A percentile compares a stretch with the other conserved stretches of the same genome.
phyloP scores from a whole-genome alignment of 179 eudicot genomes.

The Beta lomatogona region DNA sequence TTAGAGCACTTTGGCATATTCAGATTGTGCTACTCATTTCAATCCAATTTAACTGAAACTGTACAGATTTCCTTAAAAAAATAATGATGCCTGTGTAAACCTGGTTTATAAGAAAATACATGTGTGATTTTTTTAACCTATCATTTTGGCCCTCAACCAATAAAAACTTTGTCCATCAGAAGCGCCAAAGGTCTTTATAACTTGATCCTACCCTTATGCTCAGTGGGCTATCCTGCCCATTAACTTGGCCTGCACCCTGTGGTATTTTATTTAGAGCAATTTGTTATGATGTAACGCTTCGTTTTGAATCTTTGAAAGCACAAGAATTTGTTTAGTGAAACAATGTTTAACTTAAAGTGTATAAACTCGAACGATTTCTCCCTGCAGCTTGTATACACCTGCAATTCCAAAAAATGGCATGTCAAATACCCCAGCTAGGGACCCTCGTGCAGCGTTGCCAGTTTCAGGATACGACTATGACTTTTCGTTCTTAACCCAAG shows the following conservation, averaged over 20 bases:
- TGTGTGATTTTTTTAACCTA: no score
- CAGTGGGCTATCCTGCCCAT: no score
- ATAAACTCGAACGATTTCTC: background rate
- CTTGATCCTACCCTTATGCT: no score
- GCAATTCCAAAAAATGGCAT: constrained; percentile 17
- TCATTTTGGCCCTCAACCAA: no score
- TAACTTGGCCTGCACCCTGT: background rate
- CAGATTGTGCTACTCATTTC: background rate
- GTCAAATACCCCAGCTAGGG: constrained; percentile 15
- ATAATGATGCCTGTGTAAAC: no score
- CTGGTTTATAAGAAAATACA: no score
- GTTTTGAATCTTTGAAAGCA: background rate
- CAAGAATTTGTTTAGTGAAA: background rate
- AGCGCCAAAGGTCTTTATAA: no score
- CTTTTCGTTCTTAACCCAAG: constrained; percentile 45
- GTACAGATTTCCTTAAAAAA: no score
- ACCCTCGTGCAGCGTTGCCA: constrained; percentile 31
- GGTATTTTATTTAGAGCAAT: background rate
- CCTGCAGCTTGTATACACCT: constrained; percentile 22
- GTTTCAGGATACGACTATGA: constrained; percentile 50
- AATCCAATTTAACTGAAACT: no score
- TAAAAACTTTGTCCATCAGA: no score
- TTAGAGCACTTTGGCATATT: background rate
- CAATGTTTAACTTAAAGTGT: background rate
- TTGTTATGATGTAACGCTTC: background rate